Base-by-base conservation (phyloP, 768 basidiomycete genomes). In the Russula foetens region DNA sequence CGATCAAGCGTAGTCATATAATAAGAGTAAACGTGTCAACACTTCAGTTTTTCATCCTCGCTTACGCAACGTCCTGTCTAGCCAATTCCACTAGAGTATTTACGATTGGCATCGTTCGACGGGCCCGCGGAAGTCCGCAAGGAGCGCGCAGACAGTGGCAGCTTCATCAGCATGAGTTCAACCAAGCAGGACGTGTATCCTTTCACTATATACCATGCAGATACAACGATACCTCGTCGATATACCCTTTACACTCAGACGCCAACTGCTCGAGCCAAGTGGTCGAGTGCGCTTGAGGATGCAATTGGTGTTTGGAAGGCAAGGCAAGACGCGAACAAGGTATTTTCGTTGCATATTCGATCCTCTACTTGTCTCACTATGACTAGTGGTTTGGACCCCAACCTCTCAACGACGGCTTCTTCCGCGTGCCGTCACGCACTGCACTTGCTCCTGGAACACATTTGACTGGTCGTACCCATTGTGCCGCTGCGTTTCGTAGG, bases 21-120 rank as follows among this genome's bases (percentile, higher is more conserved):
- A 86, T 85, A 49, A 77, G 89, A 59, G 90, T 92, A 71, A 57
- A 84, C 70, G 19, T 14, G 28, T 17, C 11, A 23, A 49, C n/a
- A 3, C 33, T 24, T 21, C 12, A 5, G 21, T 43, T 8, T 57
- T 28, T 50, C 26, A 31, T 60, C 35, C 61, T 33, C 1, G 33
- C 51, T 60, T 12, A 38, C 65, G 60, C 50, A 62, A 56, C 38
- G 38, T 44, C n/a, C 21, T 33, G 3, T 51, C 6, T 63, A 92
- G 91, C 91, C 91, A 29, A 81, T 93, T 56, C 86, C 90, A 4
- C 73, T 93, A 2, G 85, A 87, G 39, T 92, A 85, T 64, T 79
- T 93, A n/a, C 83, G 82, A 19, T 76, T 92, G 8, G 89, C 80
- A 29, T 73, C 79, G 17, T 93, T 92, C 68, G 75, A 78, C 21